Percentiles rank a stretch among this genome's conserved stretches.
These are phyloP conservation scores for Inga laurina DNA, from an alignment of 306 rosid species.

Conservation along the genomic window DNA sequence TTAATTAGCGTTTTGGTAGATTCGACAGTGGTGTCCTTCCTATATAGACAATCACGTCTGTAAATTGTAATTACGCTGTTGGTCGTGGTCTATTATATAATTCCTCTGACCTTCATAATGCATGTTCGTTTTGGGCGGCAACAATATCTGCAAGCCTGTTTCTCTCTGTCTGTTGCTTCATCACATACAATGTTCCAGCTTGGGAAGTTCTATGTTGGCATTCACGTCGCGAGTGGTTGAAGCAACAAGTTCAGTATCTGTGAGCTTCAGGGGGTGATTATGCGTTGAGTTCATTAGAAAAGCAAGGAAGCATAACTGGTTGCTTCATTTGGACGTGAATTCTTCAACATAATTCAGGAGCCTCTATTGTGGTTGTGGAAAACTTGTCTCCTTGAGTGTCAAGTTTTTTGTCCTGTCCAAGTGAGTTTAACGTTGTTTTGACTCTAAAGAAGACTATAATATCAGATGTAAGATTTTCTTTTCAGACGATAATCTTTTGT, in stretches of 20 bases:
- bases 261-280: constrained; percentile 48
- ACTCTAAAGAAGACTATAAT: constrained; percentile 49
- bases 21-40: constrained; percentile 23
- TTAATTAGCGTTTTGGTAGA: not conserved
- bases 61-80: constrained; percentile 35
- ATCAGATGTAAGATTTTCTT: constrained; percentile 36
- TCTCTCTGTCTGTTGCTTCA: constrained; percentile 27
- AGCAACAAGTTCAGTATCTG: constrained; percentile 34
- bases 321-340: constrained; percentile 41
- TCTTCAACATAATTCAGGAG: constrained; percentile 37
- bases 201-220: constrained; percentile 39
- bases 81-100: constrained; percentile 30
- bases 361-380: constrained; percentile 34
- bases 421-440: constrained; percentile 63
- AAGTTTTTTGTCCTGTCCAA: constrained; percentile 49
- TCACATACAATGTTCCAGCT: constrained; percentile 33
- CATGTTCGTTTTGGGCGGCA: constrained; percentile 43
- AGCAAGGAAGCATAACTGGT: constrained; percentile 35
- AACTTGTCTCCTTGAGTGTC: constrained; percentile 30
- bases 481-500: constrained; percentile 43
- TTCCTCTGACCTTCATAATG: constrained; percentile 38
- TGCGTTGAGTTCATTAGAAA: constrained; percentile 26
- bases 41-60: constrained; percentile 22
- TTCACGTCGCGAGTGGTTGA: constrained; percentile 39
- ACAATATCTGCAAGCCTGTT: constrained; percentile 31